Evolutionary conservation across 345 rosid genomes (phyloP).

Genomic region (Salix caprea): DNA sequence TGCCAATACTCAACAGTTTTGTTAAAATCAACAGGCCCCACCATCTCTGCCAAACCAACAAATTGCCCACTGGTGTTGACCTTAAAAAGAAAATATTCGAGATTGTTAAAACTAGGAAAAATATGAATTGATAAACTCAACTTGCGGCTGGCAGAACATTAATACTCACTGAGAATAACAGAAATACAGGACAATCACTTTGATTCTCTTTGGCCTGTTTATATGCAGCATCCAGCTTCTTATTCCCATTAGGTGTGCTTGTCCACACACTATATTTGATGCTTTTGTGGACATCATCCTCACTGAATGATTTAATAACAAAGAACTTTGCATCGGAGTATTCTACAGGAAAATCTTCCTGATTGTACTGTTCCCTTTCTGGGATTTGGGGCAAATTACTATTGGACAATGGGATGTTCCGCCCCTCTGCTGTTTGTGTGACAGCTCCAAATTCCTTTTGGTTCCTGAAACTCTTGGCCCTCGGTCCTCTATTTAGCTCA

Average conservation of each 20-base stretch:
- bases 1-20: conserved; percentile 73
- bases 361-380: conserved; percentile 45
- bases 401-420: conserved; percentile 26
- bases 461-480: conserved; percentile 48
- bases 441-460: conserved; percentile 36
- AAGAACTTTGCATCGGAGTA: conserved; percentile 57
- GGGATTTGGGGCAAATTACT: conserved; percentile 15
- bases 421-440: conserved; percentile 25
- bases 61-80: conserved; percentile 87
- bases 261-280: conserved; percentile 74
- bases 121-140: not conserved
- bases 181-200: conserved; percentile 54
- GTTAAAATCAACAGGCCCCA: conserved; percentile 63
- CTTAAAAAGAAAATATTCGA: conserved; percentile 29
- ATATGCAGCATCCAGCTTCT: conserved; percentile 67
- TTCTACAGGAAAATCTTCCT: conserved; percentile 48
- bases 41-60: conserved; percentile 82
- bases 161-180: conserved; percentile 67
- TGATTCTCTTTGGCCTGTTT: conserved; percentile 46
- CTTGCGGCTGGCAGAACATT: not conserved
- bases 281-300: conserved; percentile 84
- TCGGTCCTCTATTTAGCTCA: conserved; percentile 78
- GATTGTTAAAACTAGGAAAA: conserved; percentile 4
- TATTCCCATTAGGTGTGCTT: conserved; percentile 72
- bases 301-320: conserved; percentile 73